These are phyloP conservation scores for Auxenochlorella pyrenoidosa DNA, from an alignment of 139 green algal genomes.

Conservation along the genomic window DNA sequence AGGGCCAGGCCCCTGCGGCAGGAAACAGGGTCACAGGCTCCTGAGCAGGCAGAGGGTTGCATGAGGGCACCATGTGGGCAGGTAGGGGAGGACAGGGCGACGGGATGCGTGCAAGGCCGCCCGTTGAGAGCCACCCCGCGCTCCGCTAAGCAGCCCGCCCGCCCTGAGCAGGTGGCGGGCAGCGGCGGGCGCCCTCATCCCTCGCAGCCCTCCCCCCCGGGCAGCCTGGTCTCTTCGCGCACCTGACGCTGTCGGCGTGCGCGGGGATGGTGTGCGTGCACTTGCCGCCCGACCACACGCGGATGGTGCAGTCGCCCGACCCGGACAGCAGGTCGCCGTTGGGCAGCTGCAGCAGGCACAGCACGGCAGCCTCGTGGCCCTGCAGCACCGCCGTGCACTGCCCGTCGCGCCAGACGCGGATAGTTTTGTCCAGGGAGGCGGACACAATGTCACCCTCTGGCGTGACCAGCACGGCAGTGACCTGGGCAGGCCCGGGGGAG, in stretches of 20 bases:
- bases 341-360: slow-evolving; percentile 74
- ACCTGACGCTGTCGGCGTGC: slow-evolving; percentile 89
- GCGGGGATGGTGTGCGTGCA: slow-evolving; percentile 75
- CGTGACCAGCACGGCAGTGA: slow-evolving; percentile 78
- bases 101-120: not conserved
- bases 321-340: slow-evolving; percentile 80
- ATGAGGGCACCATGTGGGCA: too few species aligned
- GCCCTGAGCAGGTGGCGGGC: too few species aligned
- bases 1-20: slow-evolving; percentile 71
- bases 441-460: slow-evolving; percentile 76
- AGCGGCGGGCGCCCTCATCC: too few species aligned
- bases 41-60: not conserved
- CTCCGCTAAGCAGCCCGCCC: not conserved
- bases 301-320: slow-evolving; percentile 76
- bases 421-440: slow-evolving; percentile 84
- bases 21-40: too few species aligned
- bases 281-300: slow-evolving; percentile 49
- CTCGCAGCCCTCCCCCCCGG: too few species aligned
- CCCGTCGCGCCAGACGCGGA: slow-evolving; percentile 78
- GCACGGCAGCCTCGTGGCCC: slow-evolving; percentile 86
- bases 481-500: slow-evolving; percentile 44
- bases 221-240: not conserved
- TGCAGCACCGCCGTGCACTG: slow-evolving; percentile 58
- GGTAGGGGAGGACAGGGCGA: not conserved
- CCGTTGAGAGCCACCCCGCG: not conserved